These are phyloP conservation scores for Chlorella sp. DNA, from an alignment of 139 green algal species.

Conservation along the genomic window DNA sequence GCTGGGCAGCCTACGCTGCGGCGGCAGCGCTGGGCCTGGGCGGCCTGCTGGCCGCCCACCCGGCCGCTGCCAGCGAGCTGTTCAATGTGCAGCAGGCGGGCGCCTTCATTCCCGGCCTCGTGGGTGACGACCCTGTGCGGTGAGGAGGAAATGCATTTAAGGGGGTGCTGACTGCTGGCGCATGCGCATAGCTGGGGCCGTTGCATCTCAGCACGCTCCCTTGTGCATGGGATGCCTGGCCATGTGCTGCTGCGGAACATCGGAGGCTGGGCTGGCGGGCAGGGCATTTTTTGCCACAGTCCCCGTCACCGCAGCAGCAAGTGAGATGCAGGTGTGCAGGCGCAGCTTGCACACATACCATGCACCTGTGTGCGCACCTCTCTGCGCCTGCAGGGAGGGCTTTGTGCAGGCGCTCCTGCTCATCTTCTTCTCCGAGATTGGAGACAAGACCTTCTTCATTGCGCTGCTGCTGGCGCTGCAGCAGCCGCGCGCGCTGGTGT, in stretches of 20 bases:
- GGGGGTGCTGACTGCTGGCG: too few relatives aligned
- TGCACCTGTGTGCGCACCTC: neutral
- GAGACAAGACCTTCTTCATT: constrained; percentile 99
- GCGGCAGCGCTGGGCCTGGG: neutral
- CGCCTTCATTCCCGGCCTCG: constrained; percentile 60
- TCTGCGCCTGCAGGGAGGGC: constrained; percentile 64
- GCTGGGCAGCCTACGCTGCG: neutral
- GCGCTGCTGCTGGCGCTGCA: constrained; percentile 89
- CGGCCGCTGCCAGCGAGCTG: constrained; percentile 3
- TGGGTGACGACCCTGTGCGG: constrained; percentile 72
- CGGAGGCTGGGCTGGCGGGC: too few relatives aligned
- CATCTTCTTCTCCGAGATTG: constrained; percentile 98
- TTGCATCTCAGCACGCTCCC: too few relatives aligned
- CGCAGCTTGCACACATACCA: neutral
- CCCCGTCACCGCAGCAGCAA: too few relatives aligned
- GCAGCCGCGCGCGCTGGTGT: constrained; percentile 78
- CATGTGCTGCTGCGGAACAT: too few relatives aligned
- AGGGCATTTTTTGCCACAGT: too few relatives aligned
- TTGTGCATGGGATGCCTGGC: too few relatives aligned
- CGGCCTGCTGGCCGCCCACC: neutral
- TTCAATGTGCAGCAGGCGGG: neutral
- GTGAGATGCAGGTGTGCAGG: neutral
- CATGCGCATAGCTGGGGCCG: too few relatives aligned
- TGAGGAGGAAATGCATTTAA: neutral
- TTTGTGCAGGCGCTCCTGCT: constrained; percentile 92